Evolutionary conservation across 73 alveolate species (phyloP).

Genomic region (Blepharisma stoltei): DNA sequence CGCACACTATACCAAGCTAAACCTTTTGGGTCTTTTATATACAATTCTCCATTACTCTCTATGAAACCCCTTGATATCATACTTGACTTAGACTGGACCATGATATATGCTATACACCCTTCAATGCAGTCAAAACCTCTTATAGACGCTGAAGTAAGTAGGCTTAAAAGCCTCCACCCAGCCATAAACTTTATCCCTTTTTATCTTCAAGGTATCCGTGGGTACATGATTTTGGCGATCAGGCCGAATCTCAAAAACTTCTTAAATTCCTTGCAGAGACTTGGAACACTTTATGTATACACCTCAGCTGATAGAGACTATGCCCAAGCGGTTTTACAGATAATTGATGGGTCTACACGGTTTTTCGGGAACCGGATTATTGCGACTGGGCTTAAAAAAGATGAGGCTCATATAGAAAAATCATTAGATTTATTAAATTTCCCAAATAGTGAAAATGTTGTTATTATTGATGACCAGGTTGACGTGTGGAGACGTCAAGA

Average conservation of each 20-base stretch:
- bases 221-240: not conserved
- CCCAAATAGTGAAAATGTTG: not conserved
- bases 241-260: not conserved
- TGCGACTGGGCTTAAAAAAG: not conserved
- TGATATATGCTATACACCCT: conserved; percentile 13
- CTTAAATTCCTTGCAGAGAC: not conserved
- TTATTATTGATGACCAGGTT: conserved; percentile 20
- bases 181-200: not conserved
- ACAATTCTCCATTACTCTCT: not conserved
- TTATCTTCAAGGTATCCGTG: not conserved
- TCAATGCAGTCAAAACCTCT: conserved; percentile 14
- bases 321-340: not conserved
- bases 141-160: not conserved
- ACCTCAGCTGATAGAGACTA: conserved; percentile 23
- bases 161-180: not conserved
- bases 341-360: not conserved
- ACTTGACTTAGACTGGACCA: conserved; percentile 18
- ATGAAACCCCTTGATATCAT: not conserved
- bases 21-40: not conserved
- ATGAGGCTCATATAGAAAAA: conserved; percentile 11
- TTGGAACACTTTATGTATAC: not conserved
- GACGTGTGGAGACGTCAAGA: conserved; percentile 2
- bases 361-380: not conserved
- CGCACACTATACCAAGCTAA: not conserved
- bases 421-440: not conserved